Percentiles rank a stretch among this genome's conserved stretches.
Conservation (phyloP, 148 eudicot genomes). For the Rhododendron ovatum region DNA sequence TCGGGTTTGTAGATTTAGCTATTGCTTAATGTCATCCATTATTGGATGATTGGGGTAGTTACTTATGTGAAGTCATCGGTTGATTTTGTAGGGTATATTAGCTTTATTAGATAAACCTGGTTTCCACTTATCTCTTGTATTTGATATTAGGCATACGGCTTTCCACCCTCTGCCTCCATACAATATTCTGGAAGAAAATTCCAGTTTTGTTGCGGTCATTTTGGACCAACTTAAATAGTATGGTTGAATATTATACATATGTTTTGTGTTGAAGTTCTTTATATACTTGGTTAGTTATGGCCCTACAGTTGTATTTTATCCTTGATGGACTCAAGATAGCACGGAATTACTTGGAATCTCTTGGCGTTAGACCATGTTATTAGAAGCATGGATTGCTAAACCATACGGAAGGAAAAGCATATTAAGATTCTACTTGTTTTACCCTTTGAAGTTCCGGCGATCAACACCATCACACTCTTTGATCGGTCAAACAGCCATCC, state of each 20-base stretch:
- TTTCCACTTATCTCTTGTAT: background rate
- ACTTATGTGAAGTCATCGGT: background rate
- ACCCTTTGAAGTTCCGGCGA: background rate
- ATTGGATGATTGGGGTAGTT: background rate
- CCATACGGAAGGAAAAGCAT: background rate
- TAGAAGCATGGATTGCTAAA: background rate
- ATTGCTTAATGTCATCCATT: background rate
- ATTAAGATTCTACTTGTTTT: background rate
- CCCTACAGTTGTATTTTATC: background rate
- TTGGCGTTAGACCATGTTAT: background rate
- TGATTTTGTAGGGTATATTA: background rate
- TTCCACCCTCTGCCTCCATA: background rate
- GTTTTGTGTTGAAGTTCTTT: background rate
- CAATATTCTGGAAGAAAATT: background rate
- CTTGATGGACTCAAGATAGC: background rate
- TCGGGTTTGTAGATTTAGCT: background rate
- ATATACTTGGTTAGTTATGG: background rate
- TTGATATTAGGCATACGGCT: background rate
- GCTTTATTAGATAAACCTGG: background rate
- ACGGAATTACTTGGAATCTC: background rate
- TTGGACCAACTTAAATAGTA: background rate
- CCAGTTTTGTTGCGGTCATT: background rate
- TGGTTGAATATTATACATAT: background rate
- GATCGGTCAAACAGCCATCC: background rate
- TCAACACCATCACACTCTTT: background rate